These are phyloP conservation scores for Pyricularia grisea DNA, from an alignment of 2,329 filamentous ascomycete genomes.

Conservation along the genomic window DNA sequence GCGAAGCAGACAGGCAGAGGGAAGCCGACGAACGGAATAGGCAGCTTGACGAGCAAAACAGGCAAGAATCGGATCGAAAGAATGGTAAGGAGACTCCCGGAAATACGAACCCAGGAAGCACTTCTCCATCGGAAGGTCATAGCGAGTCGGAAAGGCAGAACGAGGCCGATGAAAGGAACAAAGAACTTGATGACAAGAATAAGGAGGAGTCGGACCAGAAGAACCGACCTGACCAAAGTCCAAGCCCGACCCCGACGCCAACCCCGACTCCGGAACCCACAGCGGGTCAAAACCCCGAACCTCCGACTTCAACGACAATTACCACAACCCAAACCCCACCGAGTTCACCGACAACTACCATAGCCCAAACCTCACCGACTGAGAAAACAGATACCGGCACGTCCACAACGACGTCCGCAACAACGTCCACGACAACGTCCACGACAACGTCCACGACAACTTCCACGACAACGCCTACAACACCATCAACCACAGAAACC, in stretches of 20 bases:
- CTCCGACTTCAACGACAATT: not conserved
- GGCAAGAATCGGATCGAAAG: too few relatives aligned
- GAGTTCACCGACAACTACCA: not conserved
- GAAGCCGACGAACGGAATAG: too few relatives aligned
- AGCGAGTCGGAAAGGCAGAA: too few relatives aligned
- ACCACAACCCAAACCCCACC: not conserved
- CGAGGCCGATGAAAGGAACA: too few relatives aligned
- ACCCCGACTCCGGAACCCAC: not conserved
- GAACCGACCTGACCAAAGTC: not conserved
- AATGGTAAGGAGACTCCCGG: too few relatives aligned
- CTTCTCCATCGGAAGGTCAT: too few relatives aligned
- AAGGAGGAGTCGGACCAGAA: not conserved
- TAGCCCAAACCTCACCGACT: not conserved
- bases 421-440: not conserved
- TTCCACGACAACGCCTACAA: not conserved
- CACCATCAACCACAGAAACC: not conserved
- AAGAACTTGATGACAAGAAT: not conserved
- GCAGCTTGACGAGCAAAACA: too few relatives aligned
- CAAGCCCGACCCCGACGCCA: not conserved
- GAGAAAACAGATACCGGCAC: not conserved
- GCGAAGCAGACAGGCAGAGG: not conserved
- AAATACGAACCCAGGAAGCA: too few relatives aligned
- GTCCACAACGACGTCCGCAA: not conserved
- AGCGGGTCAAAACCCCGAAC: not conserved
- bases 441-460: not conserved